phyloP scores from a whole-genome alignment of 495 filamentous ascomycete genomes.

The Entonaema liquescens region DNA sequence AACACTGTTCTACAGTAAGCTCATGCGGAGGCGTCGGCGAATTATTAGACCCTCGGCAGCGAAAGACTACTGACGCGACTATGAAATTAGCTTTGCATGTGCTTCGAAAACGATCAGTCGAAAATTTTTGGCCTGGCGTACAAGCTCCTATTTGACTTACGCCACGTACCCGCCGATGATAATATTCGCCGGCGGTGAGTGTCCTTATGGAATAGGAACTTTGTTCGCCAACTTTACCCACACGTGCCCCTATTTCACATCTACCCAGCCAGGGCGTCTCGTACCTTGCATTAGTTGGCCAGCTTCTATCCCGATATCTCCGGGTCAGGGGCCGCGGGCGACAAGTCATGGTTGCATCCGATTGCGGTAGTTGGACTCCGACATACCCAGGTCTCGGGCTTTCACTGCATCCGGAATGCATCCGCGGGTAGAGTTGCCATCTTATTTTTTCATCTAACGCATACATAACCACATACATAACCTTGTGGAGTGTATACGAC shows the following conservation, averaged over 20 bases:
- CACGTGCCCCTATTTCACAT: constrained; percentile 20
- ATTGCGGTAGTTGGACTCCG: constrained; percentile 30
- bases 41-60: not conserved
- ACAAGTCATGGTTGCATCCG: constrained; percentile 28
- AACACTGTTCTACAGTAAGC: constrained; percentile 32
- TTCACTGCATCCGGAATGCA: constrained; percentile 9
- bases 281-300: constrained; percentile 42
- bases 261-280: constrained; percentile 23
- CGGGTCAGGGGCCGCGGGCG: constrained; percentile 28
- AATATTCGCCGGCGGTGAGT: constrained; percentile 1
- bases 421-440: constrained; percentile 5
- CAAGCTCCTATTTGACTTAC: constrained; percentile 6
- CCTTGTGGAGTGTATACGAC: constrained; percentile 4
- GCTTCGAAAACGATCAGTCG: constrained; percentile 11
- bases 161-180: not conserved
- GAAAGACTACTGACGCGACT: constrained; percentile 11
- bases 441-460: constrained; percentile 4
- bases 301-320: constrained; percentile 39
- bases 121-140: not conserved
- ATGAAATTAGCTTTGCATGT: constrained; percentile 33
- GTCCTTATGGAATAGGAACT: constrained; percentile 1
- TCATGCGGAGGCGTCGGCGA: constrained; percentile 15
- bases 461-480: constrained; percentile 1
- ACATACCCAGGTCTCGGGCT: constrained; percentile 16
- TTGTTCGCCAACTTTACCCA: constrained; percentile 16